Percentiles rank a stretch among this genome's conserved stretches.
These are phyloP conservation scores for Fusarium domesticum DNA, from an alignment of 2,329 filamentous ascomycete genomes.

Conservation along the genomic window DNA sequence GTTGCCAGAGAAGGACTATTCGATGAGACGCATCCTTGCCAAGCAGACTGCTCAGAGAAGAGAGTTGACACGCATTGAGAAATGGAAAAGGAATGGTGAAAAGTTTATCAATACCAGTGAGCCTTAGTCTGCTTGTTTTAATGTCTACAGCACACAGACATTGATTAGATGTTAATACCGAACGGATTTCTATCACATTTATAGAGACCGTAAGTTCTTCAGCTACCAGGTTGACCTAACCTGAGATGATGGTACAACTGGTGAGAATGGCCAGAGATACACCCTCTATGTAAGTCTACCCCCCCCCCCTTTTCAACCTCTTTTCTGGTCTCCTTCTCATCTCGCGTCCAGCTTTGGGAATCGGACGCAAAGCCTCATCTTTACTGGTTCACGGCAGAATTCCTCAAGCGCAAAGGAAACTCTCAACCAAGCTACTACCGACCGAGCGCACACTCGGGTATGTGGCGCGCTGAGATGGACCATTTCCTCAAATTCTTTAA, in stretches of 20 bases:
- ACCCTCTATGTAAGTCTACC: slow-evolving; percentile 52
- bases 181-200: slow-evolving; percentile 61
- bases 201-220: slow-evolving; percentile 60
- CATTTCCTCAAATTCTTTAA: slow-evolving; percentile 58
- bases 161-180: neutral
- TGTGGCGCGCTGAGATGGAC: slow-evolving; percentile 44
- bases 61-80: slow-evolving; percentile 35
- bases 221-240: slow-evolving; percentile 61
- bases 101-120: slow-evolving; percentile 50
- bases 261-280: slow-evolving; percentile 56
- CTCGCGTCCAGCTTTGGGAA: slow-evolving; percentile 60
- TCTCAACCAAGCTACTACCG: slow-evolving; percentile 37
- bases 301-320: neutral
- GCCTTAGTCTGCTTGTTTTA: slow-evolving; percentile 7
- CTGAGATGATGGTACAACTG: slow-evolving; percentile 44
- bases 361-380: slow-evolving; percentile 56
- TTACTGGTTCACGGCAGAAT: slow-evolving; percentile 59
- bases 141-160: neutral
- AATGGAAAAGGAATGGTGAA: slow-evolving; percentile 40
- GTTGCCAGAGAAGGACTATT: slow-evolving; percentile 39
- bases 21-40: slow-evolving; percentile 36
- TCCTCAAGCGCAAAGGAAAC: slow-evolving; percentile 41
- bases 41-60: slow-evolving; percentile 32
- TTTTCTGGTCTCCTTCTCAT: slow-evolving; percentile 1
- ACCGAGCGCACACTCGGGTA: slow-evolving; percentile 37